Evolutionary conservation across 768 basidiomycete genomes (phyloP).

Genomic region (Cubamyces lactineus): DNA sequence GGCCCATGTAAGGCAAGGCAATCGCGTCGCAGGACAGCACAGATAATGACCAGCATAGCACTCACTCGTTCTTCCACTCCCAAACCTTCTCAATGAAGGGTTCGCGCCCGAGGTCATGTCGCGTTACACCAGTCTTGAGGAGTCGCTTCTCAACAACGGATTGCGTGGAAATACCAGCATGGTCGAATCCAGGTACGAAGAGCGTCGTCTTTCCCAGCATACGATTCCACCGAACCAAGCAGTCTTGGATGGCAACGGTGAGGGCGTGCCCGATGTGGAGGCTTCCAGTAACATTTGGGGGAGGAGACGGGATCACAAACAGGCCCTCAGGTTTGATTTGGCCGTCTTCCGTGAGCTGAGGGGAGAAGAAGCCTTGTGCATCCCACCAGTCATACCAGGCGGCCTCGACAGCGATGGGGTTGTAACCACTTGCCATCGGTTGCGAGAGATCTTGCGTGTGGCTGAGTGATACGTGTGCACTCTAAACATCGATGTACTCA

Average conservation of each 20-base stretch:
- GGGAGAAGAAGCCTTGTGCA: conserved; percentile 87
- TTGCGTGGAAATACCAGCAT: conserved; percentile 98
- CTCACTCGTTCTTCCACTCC: conserved; percentile 97
- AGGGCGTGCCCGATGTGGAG: conserved; percentile 96
- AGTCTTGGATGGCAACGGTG: conserved; percentile 90
- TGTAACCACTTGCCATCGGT: conserved; percentile 92
- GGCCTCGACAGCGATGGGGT: conserved; percentile 91
- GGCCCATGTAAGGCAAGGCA: too few relatives aligned
- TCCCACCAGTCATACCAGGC: conserved; percentile 99
- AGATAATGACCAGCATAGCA: too few relatives aligned
- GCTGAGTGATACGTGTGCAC: not conserved
- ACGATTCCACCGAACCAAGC: conserved; percentile 91
- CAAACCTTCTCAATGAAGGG: conserved; percentile 87
- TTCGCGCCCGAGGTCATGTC: conserved; percentile 95
- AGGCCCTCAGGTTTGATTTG: conserved; percentile 61
- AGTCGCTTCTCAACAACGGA: conserved; percentile 95
- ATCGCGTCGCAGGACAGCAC: too few relatives aligned
- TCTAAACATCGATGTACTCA: conserved; percentile 34
- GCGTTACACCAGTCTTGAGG: conserved; percentile 79
- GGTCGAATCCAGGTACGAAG: conserved; percentile 95
- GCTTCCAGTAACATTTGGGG: conserved; percentile 95
- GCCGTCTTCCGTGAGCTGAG: conserved; percentile 61
- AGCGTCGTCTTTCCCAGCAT: conserved; percentile 93
- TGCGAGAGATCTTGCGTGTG: conserved; percentile 68
- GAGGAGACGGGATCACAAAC: conserved; percentile 89